phyloP scores from a whole-genome alignment of 305 asterid species.

The Plantago coronopus region DNA sequence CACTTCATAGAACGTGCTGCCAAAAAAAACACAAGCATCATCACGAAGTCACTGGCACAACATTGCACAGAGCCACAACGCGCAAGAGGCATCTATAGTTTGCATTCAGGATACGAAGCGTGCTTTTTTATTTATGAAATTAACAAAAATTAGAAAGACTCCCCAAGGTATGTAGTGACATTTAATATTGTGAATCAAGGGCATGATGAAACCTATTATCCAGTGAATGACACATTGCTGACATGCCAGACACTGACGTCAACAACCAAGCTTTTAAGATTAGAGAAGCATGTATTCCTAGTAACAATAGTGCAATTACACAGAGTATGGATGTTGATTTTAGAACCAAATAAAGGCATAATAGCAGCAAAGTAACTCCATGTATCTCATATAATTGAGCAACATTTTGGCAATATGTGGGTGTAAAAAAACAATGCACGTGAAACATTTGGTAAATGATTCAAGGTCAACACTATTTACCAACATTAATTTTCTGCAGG shows the following conservation, averaged over 20 bases:
- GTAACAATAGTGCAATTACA: neutral
- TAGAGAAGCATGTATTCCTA: neutral
- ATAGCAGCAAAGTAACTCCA: conserved; percentile 12
- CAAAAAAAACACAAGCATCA: no score
- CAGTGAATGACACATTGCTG: neutral
- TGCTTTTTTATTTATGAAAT: no score
- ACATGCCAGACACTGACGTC: neutral
- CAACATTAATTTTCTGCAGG: no score
- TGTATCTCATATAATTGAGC: conserved; percentile 4
- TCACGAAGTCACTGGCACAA: no score
- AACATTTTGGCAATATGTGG: conserved; percentile 5
- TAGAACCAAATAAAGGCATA: conserved; percentile 1
- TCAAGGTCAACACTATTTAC: conserved; percentile 14
- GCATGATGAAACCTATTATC: neutral
- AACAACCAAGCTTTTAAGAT: neutral
- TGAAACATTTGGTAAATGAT: conserved; percentile 2
- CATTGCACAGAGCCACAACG: no score
- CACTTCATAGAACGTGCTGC: no score
- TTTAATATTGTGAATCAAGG: neutral
- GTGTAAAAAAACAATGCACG: conserved; percentile 3
- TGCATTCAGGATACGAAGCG: no score
- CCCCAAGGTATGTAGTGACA: no score
- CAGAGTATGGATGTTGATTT: neutral
- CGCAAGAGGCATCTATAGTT: no score
- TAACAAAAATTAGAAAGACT: no score